Conservation (phyloP, 352 stramenopile species). For the Pythium guiyangense region DNA sequence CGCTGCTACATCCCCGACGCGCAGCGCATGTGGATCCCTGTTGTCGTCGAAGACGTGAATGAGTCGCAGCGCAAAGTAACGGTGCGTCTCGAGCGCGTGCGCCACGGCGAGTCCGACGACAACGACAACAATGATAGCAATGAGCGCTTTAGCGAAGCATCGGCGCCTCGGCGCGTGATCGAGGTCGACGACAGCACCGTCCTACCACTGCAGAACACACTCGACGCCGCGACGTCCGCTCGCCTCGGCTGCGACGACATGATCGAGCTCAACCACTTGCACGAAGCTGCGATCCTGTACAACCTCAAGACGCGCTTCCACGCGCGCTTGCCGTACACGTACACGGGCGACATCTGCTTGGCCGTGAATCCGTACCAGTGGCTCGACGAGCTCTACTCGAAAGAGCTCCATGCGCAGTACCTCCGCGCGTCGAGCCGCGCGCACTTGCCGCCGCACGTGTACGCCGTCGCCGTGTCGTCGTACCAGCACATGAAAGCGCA, state of each 20-base stretch:
- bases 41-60: constrained; percentile 62
- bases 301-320: constrained; percentile 85
- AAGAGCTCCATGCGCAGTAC: constrained; percentile 67
- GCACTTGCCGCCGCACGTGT: constrained; percentile 66
- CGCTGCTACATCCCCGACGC: constrained; percentile 76
- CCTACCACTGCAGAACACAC: constrained; percentile 67
- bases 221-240: background rate
- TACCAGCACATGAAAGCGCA: constrained; percentile 59
- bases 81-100: constrained; percentile 32
- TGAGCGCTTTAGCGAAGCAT: constrained; percentile 12
- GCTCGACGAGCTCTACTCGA: constrained; percentile 75
- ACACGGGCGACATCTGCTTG: constrained; percentile 95
- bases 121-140: constrained; percentile 18
- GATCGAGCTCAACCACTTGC: constrained; percentile 82
- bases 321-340: constrained; percentile 89
- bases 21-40: constrained; percentile 60
- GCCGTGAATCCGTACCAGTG: constrained; percentile 95
- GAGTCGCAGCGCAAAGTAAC: constrained; percentile 36
- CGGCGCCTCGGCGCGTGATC: constrained; percentile 25
- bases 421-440: constrained; percentile 31
- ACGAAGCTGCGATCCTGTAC: constrained; percentile 89
- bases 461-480: constrained; percentile 59
- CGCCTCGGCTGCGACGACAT: constrained; percentile 57
- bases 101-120: constrained; percentile 9
- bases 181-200: constrained; percentile 23